Evolutionary conservation across 2,329 filamentous ascomycete species (phyloP).

Genomic region (Trematosphaeria pertusa): DNA sequence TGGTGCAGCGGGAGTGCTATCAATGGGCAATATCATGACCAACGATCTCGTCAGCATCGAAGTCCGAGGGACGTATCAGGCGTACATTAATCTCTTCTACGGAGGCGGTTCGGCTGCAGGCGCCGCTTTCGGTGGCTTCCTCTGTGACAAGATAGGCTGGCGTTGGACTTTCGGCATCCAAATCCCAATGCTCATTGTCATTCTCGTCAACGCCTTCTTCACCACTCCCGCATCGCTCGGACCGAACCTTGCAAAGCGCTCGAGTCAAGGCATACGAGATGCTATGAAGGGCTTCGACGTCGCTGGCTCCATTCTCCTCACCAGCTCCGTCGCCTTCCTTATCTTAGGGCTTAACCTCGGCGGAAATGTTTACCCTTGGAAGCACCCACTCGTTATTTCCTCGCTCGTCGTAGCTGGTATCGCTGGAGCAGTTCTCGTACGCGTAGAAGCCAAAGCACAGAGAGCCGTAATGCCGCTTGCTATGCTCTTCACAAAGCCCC

Average conservation of each 20-base stretch:
- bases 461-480: slow-evolving; percentile 59
- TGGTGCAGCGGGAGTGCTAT: slow-evolving; percentile 74
- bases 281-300: slow-evolving; percentile 58
- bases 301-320: slow-evolving; percentile 56
- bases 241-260: slow-evolving; percentile 50
- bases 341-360: slow-evolving; percentile 61
- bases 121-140: slow-evolving; percentile 72
- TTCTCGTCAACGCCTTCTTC: slow-evolving; percentile 52
- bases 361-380: slow-evolving; percentile 60
- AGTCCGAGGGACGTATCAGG: slow-evolving; percentile 75
- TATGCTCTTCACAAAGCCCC: slow-evolving; percentile 55
- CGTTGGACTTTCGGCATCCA: slow-evolving; percentile 70
- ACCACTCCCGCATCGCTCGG: slow-evolving; percentile 56
- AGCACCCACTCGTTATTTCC: slow-evolving; percentile 57
- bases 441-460: slow-evolving; percentile 46
- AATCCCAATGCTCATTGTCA: slow-evolving; percentile 56
- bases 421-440: slow-evolving; percentile 50
- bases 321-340: slow-evolving; percentile 55
- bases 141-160: slow-evolving; percentile 76
- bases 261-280: slow-evolving; percentile 50
- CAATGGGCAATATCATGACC: slow-evolving; percentile 72
- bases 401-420: slow-evolving; percentile 54
- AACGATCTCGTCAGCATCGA: slow-evolving; percentile 78
- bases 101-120: slow-evolving; percentile 62
- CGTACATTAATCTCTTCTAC: slow-evolving; percentile 69